phyloP scores from a whole-genome alignment of 2,329 filamentous ascomycete species.

The Bertia moriformis region DNA sequence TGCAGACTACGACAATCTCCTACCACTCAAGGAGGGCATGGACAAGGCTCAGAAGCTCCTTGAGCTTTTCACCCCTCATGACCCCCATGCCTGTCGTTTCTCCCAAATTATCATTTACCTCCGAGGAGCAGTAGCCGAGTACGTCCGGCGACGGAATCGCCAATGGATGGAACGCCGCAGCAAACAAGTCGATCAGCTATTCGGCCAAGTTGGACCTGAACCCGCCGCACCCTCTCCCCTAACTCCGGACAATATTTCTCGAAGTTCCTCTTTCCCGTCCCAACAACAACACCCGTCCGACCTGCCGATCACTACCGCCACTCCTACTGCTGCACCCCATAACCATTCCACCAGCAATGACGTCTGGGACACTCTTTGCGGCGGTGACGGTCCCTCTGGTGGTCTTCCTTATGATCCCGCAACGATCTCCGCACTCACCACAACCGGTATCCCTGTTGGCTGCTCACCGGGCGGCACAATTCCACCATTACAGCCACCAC shows the following conservation, averaged over 20 bases:
- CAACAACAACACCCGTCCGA: neutral
- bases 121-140: conserved; percentile 18
- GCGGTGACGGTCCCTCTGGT: neutral
- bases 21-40: neutral
- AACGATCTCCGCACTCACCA: neutral
- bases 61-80: conserved; percentile 15
- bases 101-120: conserved; percentile 19
- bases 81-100: conserved; percentile 18
- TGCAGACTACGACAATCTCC: neutral
- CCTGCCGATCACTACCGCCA: neutral
- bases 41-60: conserved; percentile 17
- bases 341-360: too few species aligned
- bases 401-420: neutral
- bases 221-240: neutral
- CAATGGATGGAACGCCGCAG: conserved; percentile 21
- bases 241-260: neutral
- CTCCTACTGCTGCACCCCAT: too few species aligned
- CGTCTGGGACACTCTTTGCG: neutral
- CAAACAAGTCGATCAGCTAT: conserved; percentile 22
- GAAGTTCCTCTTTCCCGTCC: neutral
- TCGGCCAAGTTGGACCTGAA: conserved; percentile 10
- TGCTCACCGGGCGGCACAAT: neutral
- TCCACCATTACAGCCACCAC: neutral
- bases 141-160: conserved; percentile 17
- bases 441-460: neutral